Base-by-base conservation (phyloP, 2,329 filamentous ascomycete genomes). In the Aspergillus hiratsukae region DNA sequence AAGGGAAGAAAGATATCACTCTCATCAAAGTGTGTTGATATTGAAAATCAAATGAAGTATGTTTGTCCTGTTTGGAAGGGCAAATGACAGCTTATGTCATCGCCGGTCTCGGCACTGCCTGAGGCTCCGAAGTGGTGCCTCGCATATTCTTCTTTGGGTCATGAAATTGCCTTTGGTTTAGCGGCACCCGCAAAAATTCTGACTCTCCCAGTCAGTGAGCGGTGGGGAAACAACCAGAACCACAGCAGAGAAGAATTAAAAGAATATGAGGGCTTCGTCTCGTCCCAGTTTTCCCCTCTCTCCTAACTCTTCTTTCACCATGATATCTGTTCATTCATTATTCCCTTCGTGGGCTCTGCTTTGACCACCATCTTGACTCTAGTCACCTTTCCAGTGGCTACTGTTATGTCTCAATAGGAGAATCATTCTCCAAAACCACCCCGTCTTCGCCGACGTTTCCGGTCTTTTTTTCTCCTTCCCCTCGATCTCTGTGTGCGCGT, bases 281-380 rank as follows among this genome's bases (percentile, higher is more conserved):
- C 58, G 54, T 56, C 40, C 21, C 40, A 43, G 21, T 4, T 37
- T 53, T 61, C 51, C 46, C 52, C 55, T 61, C 57, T 49, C 45
- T 46, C 52, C 58, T 60, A 64, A 63, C 60, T 60, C 62, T 64
- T 61, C 61, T 48, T 54, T 61, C 60, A 61, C 62, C 62, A 66
- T 66, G 64, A 57, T 45, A 56, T 62, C 58, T 57, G 56, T 45
- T 53, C 57, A 45, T 61, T 58, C 31, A 37, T 17, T 53, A 37
- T 60, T 62, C 55, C 61, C 62, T 62, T 61, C 61, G 63, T 65
- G 63, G 61, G 58, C 59, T 56, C 62, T 58, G 58, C 55, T 52
- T 58, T 62, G 45, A 46, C 49, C 40, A 41, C 48, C 45, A 19
- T 50, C 51, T 45, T 49, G 57, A 53, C 55, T 52, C 46, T 54